Base-by-base conservation (phyloP, 2,329 filamentous ascomycete species). In the Colletotrichum aenigma region DNA sequence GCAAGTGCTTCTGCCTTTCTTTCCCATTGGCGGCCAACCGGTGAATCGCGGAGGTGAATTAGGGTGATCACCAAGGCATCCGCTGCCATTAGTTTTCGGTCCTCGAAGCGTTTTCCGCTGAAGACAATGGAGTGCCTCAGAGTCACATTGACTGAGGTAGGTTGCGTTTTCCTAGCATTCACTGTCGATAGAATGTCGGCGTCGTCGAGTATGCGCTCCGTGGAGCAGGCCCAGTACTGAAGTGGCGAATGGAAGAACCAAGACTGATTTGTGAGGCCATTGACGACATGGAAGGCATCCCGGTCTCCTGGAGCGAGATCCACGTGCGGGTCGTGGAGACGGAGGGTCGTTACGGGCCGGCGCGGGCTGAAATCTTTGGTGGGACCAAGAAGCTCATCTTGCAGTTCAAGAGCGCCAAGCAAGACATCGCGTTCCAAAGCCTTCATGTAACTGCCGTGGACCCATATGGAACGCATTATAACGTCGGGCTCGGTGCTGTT, bases 221-320 rank as follows among this genome's bases (percentile, higher is more conserved):
- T 81, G n/a, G 88, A 94, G 81, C 93, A 94, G 75, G 92, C 89
- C 94, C 94, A 96, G 83, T 96, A 96, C 83, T 95, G 92, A 70
- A 96, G 85, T 2, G 94, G 94, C n/a, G 94, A 96, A 79, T 96
- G 94, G 80, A 94, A 94, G 79, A 94, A 94, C 94, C 94, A 95
- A 6, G 91, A 91, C 78, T 92, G 85, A 78, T 91, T 89, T 6
- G 88, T 91, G 38, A 92, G 82, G 16, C 91, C 91, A 79, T 93
- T 92, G 78, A 88, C 86, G 67, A 91, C 88, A 80, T 93, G 91
- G 30, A 91, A 86, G 10, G 87, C 82, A 80, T 93, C 89, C 34
- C 91, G 88, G 77, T 90, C 85, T 16, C 80, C 78, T 16, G 84
- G 83, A 7, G 85, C 84, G 61, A 91, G 81, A 74, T 87, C 84